Percentiles rank a stretch among this genome's conserved stretches.
Conservation (phyloP, 192 early-diverging fungal species). For the Rhizoclosmatium globosum region DNA sequence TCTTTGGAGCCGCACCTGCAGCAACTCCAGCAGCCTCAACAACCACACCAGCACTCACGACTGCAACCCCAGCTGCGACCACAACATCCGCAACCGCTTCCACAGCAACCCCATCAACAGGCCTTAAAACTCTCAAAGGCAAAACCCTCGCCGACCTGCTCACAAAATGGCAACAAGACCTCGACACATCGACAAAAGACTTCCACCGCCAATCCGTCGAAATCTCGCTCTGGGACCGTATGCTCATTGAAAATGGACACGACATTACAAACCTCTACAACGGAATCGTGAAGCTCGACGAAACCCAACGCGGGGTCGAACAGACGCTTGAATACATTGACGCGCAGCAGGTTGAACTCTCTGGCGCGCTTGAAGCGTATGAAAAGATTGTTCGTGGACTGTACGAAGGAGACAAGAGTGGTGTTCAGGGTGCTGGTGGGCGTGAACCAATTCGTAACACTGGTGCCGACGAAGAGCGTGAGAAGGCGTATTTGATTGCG, state of each 20-base stretch:
- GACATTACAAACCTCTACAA: conserved; percentile 81
- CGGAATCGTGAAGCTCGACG: conserved; percentile 75
- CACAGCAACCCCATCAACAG: conserved; percentile 51
- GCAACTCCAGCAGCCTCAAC: conserved; percentile 50
- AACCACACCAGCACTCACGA: conserved; percentile 42
- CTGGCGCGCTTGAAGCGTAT: conserved; percentile 79
- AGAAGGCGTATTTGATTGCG: conserved; percentile 84
- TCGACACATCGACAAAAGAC: conserved; percentile 78
- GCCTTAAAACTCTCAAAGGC: conserved; percentile 69
- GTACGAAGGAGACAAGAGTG: conserved; percentile 18
- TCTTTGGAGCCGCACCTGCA: conserved; percentile 47
- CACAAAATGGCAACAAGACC: conserved; percentile 87
- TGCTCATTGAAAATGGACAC: conserved; percentile 83
- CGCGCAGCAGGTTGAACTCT: conserved; percentile 83
- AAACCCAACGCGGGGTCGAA: conserved; percentile 81
- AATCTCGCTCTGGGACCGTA: conserved; percentile 85
- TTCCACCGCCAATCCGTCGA: conserved; percentile 88
- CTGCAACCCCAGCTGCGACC: conserved; percentile 41
- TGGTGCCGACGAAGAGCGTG: conserved; percentile 85
- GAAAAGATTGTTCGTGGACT: conserved; percentile 70
- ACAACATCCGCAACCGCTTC: conserved; percentile 34
- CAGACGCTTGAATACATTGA: conserved; percentile 89
- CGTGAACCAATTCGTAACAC: conserved; percentile 45
- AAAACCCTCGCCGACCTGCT: conserved; percentile 93
- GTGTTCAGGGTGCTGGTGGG: neutral